Evolutionary conservation across 306 rosid genomes (phyloP), one percentile per base, ranked within the genome.

Genomic region (Ammopiptanthus mongolicus): DNA sequence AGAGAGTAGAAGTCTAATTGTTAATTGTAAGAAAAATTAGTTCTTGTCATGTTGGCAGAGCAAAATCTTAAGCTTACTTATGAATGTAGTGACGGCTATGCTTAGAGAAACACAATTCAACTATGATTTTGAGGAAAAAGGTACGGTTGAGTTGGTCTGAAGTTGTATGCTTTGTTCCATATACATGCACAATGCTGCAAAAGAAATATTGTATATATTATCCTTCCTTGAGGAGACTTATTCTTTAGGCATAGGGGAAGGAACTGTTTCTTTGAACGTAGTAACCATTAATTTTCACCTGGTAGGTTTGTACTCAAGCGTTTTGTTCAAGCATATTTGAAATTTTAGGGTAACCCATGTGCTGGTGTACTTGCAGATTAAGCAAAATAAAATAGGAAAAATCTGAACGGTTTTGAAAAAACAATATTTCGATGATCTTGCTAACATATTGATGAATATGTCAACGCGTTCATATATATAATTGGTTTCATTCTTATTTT

Each of bases 261-360:
- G n/a, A n/a, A n/a, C n/a, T n/a, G n/a, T n/a, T 86, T 63, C 89
- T 84, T 58, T 58, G 80, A 80, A 74, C n/a, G 13, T 60, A 14
- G 76, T 59, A 50, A 59, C 23, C 76, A 74, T 58, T n/a, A n/a
- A n/a, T n/a, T 68, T 75, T 83, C 71, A 72, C 74, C n/a, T 65
- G 31, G 36, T 44, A 21, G 63, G 14, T 17, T 21, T 69, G 25
- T 19, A 55, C 36, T 62, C n/a, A 59, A 66, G 78, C 87, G 77
- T 83, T 58, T 70, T 66, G 61, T 65, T 69, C 42, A 83, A 86
- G 77, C 59, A 57, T 53, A 15, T 75, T 66, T 36, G 61, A 17
- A 55, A 81, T 65, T 76, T 65, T 42, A 42, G 75, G 84, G 73
- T 73, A 22, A 65, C 41, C 82, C 93, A 91, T 81, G 91, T 91